A percentile compares a stretch with the other conserved stretches of the same genome.
phyloP scores from a whole-genome alignment of 768 basidiomycete species.

The Gelatoporia subvermispora region DNA sequence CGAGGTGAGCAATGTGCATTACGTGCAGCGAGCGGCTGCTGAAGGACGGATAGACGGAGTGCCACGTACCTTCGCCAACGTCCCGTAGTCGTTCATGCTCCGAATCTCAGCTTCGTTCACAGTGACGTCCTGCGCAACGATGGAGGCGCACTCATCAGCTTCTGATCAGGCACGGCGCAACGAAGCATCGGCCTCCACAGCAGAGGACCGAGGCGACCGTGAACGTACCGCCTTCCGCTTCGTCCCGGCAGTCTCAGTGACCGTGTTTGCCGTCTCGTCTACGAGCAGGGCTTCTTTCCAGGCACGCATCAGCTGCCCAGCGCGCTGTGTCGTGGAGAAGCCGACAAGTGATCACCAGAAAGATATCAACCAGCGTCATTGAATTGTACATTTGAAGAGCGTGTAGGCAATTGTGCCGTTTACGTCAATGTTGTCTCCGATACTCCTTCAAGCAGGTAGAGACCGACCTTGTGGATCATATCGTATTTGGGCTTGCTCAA shows the following conservation, averaged over 20 bases:
- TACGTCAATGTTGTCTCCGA: constrained; percentile 8
- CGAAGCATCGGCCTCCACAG: background rate
- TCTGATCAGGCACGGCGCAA: constrained; percentile 6
- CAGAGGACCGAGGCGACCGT: constrained; percentile 1
- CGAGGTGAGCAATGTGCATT: background rate
- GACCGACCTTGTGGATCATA: constrained; percentile 71
- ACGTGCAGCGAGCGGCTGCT: background rate
- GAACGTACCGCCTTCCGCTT: constrained; percentile 71
- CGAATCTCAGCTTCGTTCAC: constrained; percentile 73
- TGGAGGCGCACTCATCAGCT: background rate
- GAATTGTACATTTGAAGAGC: background rate
- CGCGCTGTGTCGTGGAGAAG: constrained; percentile 40
- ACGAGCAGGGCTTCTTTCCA: constrained; percentile 64
- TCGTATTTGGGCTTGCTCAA: constrained; percentile 72
- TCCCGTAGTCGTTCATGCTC: constrained; percentile 54
- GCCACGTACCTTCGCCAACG: constrained; percentile 57
- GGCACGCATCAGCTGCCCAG: constrained; percentile 58
- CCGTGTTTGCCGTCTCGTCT: constrained; percentile 59
- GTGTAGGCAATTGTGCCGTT: constrained; percentile 5
- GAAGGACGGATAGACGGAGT: constrained; percentile 4
- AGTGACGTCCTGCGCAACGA: constrained; percentile 44
- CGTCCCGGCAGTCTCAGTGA: constrained; percentile 40
- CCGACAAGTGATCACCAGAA: constrained; percentile 2
- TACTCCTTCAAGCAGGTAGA: background rate
- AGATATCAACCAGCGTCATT: too few species aligned